Conservation (phyloP, 768 basidiomycete species). For the Udeniomyces megalosporus region DNA sequence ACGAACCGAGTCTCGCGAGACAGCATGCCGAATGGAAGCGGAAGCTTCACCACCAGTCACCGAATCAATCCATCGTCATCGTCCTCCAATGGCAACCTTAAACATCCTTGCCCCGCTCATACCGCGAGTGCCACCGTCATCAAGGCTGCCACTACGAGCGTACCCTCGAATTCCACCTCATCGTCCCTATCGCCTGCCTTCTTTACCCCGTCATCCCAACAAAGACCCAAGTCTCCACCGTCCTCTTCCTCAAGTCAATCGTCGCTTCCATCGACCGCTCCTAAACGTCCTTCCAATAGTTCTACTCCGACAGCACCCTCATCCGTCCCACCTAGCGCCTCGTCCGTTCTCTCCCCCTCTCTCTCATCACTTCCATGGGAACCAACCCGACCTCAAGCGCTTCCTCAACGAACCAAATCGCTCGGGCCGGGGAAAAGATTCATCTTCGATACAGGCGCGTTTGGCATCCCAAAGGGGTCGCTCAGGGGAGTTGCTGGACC, state of each 20-base stretch:
- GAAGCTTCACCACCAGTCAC: no score
- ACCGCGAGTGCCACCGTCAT: no score
- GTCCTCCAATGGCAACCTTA: no score
- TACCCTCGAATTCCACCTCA: no score
- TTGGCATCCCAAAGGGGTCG: conserved; percentile 7
- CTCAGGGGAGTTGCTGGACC: neutral
- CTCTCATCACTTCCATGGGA: neutral
- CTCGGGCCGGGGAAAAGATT: neutral
- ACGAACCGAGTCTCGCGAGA: no score
- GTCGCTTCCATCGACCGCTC: neutral
- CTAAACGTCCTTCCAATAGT: neutral
- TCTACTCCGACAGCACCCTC: neutral
- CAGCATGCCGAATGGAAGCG: no score
- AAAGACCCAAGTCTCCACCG: neutral
- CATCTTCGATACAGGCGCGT: conserved; percentile 14
- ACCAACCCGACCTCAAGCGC: neutral
- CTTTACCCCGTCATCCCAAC: neutral
- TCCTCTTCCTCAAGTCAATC: neutral
- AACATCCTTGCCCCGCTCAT: no score
- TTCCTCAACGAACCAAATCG: neutral
- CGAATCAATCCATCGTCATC: no score
- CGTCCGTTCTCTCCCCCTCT: neutral
- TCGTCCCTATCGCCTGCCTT: neutral
- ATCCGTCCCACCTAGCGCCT: neutral
- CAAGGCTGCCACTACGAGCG: no score